Evolutionary conservation across 2,329 filamentous ascomycete genomes (phyloP).

Genomic region (Plenodomus biglobosus): DNA sequence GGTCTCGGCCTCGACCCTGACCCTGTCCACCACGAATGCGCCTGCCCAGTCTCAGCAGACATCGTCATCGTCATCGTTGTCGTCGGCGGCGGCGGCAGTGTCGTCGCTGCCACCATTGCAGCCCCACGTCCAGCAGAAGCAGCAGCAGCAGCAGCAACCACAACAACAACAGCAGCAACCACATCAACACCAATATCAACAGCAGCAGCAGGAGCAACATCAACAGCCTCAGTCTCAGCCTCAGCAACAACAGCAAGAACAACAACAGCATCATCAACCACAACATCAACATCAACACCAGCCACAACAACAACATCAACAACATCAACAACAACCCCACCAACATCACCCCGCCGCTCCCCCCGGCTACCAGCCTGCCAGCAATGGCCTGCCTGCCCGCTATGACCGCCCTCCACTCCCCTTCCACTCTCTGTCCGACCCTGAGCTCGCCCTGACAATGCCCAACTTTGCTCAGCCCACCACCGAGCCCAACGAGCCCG

Average conservation of each 20-base stretch:
- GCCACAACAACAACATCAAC: slow-evolving; percentile 1
- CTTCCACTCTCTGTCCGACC: slow-evolving; percentile 30
- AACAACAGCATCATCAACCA: background rate
- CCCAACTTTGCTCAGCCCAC: slow-evolving; percentile 17
- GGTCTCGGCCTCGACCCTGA: slow-evolving; percentile 21
- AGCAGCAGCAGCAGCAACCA: slow-evolving; percentile 2
- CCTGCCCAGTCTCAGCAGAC: background rate
- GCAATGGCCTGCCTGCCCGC: slow-evolving; percentile 19
- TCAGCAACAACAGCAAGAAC: too few relatives aligned
- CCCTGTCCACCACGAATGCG: background rate
- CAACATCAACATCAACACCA: slow-evolving; percentile 1
- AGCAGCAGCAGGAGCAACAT: too few relatives aligned
- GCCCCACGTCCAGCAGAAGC: background rate
- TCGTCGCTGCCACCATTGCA: slow-evolving; percentile 3
- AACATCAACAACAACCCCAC: slow-evolving; percentile 13
- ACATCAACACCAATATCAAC: background rate
- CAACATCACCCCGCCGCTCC: slow-evolving; percentile 18
- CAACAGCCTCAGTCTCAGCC: too few relatives aligned
- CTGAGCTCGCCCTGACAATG: slow-evolving; percentile 28
- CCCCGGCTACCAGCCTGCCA: slow-evolving; percentile 34
- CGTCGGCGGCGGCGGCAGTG: background rate
- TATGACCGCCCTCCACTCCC: slow-evolving; percentile 21
- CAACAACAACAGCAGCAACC: slow-evolving; percentile 1
- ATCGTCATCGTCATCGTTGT: background rate
- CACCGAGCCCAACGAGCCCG: slow-evolving; percentile 5